phyloP scores from a whole-genome alignment of 495 filamentous ascomycete species.

The Hypoxylon trugodes region DNA sequence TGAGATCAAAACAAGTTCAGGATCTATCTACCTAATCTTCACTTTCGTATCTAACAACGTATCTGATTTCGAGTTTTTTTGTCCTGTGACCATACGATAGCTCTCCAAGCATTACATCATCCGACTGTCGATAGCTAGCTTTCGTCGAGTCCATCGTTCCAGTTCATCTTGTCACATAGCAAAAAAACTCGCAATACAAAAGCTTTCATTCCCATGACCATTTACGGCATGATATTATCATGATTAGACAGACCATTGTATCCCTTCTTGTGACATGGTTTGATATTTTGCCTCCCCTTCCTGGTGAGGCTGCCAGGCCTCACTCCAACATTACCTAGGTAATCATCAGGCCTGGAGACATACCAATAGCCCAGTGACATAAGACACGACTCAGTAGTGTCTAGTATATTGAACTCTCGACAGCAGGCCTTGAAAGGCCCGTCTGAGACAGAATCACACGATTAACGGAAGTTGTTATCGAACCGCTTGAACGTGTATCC shows the following conservation, averaged over 20 bases:
- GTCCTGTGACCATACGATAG: background rate
- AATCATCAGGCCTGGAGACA: background rate
- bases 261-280: conserved; percentile 17
- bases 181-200: conserved; percentile 24
- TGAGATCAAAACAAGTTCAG: conserved; percentile 1
- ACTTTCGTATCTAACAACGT: conserved; percentile 1
- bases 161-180: background rate
- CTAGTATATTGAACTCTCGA: conserved; percentile 2
- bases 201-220: conserved; percentile 11
- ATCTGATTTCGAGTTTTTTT: background rate
- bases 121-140: background rate
- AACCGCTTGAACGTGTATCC: conserved; percentile 99
- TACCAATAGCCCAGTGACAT: conserved; percentile 1
- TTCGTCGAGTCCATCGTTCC: background rate
- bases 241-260: conserved; percentile 22
- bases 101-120: background rate
- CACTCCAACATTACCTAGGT: conserved; percentile 12
- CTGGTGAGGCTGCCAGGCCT: conserved; percentile 31
- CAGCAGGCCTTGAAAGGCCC: background rate
- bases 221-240: conserved; percentile 15
- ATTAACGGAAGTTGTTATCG: conserved; percentile 73
- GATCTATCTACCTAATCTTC: conserved; percentile 21
- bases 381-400: background rate
- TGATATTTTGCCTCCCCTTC: conserved; percentile 14
- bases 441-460: background rate